These are phyloP conservation scores for Kuraishia borneana DNA, from an alignment of 805 yeast species.

Conservation along the genomic window DNA sequence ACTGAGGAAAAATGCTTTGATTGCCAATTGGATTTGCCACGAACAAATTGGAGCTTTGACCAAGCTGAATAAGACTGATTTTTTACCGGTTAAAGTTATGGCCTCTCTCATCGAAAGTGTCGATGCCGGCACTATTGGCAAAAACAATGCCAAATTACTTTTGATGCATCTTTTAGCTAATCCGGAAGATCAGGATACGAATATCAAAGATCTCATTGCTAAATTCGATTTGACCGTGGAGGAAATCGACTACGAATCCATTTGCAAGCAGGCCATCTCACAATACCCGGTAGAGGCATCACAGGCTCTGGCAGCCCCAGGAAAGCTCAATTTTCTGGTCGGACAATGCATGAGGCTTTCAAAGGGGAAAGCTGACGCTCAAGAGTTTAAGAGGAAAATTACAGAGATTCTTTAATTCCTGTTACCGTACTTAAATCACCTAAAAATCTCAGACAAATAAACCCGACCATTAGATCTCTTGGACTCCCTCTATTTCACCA, in stretches of 20 bases:
- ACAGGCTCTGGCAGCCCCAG: background rate
- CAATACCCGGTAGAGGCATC: slow-evolving; percentile 14
- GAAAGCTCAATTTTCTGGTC: slow-evolving; percentile 43
- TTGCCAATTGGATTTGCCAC: slow-evolving; percentile 74
- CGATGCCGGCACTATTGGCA: slow-evolving; percentile 36
- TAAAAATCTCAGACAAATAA: slow-evolving; percentile 1
- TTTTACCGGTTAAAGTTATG: slow-evolving; percentile 31
- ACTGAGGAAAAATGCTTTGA: slow-evolving; percentile 25
- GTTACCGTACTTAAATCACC: too few species aligned
- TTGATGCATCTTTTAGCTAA: slow-evolving; percentile 49
- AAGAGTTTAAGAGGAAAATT: too few species aligned
- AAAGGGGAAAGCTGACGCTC: slow-evolving; percentile 44
- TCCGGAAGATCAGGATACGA: slow-evolving; percentile 21
- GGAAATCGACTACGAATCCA: slow-evolving; percentile 5
- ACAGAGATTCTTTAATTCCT: too few species aligned
- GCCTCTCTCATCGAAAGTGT: slow-evolving; percentile 46
- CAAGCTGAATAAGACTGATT: slow-evolving; percentile 26
- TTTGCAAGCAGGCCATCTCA: slow-evolving; percentile 21
- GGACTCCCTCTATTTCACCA: slow-evolving; percentile 37
- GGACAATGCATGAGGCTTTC: slow-evolving; percentile 79
- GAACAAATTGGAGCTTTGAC: slow-evolving; percentile 64
- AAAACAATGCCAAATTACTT: slow-evolving; percentile 56
- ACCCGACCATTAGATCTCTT: slow-evolving; percentile 8
- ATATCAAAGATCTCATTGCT: slow-evolving; percentile 35
- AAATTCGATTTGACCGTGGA: slow-evolving; percentile 35